A percentile compares a stretch with the other conserved stretches of the same genome.
These are phyloP conservation scores for Elymus sibiricus DNA, from an alignment of 176 grass and related monocot species.

Conservation along the genomic window DNA sequence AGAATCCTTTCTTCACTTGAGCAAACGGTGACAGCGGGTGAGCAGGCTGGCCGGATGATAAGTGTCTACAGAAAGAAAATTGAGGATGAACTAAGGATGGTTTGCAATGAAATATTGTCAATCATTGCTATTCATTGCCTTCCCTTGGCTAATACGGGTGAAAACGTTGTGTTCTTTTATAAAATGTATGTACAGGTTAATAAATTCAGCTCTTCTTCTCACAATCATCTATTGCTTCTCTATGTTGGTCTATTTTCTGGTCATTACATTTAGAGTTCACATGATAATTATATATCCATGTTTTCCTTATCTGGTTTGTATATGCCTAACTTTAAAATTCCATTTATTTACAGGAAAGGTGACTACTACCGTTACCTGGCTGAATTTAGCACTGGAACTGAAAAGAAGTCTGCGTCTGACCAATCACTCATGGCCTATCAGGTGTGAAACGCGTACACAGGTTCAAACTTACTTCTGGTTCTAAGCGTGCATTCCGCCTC, in stretches of 20 bases:
- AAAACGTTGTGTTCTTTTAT: constrained; percentile 84
- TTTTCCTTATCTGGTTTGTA: neutral
- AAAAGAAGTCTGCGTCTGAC: constrained; percentile 70
- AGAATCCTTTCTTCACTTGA: constrained; percentile 60
- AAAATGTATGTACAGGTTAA: constrained; percentile 69
- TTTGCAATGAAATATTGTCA: constrained; percentile 85
- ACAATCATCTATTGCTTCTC: neutral
- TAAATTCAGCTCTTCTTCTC: neutral
- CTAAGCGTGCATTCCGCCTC: constrained; percentile 1
- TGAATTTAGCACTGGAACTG: constrained; percentile 74
- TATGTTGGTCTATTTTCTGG: neutral
- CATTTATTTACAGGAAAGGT: constrained; percentile 64
- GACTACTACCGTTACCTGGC: constrained; percentile 91
- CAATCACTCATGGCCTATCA: constrained; percentile 88
- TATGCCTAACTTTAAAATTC: neutral
- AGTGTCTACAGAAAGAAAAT: constrained; percentile 62
- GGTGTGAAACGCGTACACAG: constrained; percentile 31
- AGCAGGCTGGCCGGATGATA: constrained; percentile 42
- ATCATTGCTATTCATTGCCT: constrained; percentile 92
- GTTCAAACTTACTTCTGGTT: neutral
- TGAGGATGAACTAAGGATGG: constrained; percentile 60
- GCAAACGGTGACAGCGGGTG: constrained; percentile 34
- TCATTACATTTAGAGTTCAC: constrained; percentile 6
- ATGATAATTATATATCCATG: neutral
- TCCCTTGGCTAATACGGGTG: constrained; percentile 57